Evolutionary conservation across 257 asterid genomes (phyloP).

Genomic region (Salvia splendens): DNA sequence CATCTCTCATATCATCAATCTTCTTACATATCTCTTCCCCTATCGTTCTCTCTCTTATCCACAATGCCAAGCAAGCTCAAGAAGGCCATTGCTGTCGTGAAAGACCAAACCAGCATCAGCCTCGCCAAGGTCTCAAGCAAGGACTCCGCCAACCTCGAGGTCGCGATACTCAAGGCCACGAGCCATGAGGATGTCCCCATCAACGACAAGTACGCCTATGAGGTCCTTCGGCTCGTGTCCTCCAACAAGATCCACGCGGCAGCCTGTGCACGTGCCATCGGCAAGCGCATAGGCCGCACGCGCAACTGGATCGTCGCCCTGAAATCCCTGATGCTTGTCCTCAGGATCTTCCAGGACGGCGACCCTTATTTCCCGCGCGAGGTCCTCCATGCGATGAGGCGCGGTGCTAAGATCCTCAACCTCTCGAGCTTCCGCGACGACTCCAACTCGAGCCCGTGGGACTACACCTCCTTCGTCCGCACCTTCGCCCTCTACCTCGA

Average conservation of each 20-base stretch:
- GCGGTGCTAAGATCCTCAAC: constrained; percentile 78
- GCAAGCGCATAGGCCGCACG: constrained; percentile 83
- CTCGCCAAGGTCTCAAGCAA: constrained; percentile 74
- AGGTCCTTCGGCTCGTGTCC: constrained; percentile 62
- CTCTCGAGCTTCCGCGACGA: constrained; percentile 71
- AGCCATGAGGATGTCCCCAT: constrained; percentile 72
- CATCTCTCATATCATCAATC: constrained; percentile 12
- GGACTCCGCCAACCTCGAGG: constrained; percentile 61
- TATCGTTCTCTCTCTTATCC: constrained; percentile 11
- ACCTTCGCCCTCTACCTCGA: constrained; percentile 79
- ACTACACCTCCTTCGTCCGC: constrained; percentile 81
- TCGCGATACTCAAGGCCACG: constrained; percentile 76
- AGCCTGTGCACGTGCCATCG: constrained; percentile 72
- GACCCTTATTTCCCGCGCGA: constrained; percentile 91
- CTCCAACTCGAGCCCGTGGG: constrained; percentile 83
- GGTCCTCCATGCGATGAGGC: constrained; percentile 84
- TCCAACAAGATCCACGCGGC: constrained; percentile 67
- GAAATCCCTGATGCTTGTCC: constrained; percentile 73
- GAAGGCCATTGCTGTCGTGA: constrained; percentile 82
- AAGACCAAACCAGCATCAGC: constrained; percentile 91
- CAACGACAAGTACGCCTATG: constrained; percentile 58
- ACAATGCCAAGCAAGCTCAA: constrained; percentile 84
- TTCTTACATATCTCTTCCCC: constrained; percentile 19
- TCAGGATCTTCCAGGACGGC: constrained; percentile 80
- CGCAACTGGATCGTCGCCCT: constrained; percentile 85